Conservation (phyloP, 768 basidiomycete species). For the Jaapia argillacea region DNA sequence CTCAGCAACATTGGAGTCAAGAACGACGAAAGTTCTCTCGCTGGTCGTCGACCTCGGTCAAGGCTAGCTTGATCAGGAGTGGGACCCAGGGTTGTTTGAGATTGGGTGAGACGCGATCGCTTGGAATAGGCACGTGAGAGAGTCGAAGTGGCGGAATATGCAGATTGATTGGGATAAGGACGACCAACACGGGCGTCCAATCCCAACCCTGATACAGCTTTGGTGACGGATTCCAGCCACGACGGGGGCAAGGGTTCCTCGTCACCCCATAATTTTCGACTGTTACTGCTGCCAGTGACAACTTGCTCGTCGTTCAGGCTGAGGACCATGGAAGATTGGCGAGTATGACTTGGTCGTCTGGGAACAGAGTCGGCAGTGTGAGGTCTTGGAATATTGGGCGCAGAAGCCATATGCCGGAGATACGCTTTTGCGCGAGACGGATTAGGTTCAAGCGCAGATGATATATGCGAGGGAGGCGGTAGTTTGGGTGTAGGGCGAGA, state of each 20-base stretch:
- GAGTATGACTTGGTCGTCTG: not conserved
- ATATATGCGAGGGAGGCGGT: no score
- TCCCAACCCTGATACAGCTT: slow-evolving; percentile 45
- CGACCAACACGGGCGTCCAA: slow-evolving; percentile 38
- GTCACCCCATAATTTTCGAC: slow-evolving; percentile 22
- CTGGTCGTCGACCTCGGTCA: no score
- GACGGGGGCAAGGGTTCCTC: slow-evolving; percentile 44
- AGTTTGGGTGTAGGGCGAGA: no score
- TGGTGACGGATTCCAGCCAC: slow-evolving; percentile 68
- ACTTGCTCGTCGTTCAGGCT: slow-evolving; percentile 25
- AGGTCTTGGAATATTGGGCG: slow-evolving; percentile 29
- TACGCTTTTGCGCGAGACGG: slow-evolving; percentile 48
- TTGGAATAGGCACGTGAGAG: not conserved
- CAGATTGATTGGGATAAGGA: no score
- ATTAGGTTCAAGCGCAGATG: no score
- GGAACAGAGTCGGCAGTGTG: not conserved
- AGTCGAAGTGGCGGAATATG: not conserved
- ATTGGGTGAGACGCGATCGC: slow-evolving; percentile 12
- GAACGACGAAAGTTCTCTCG: slow-evolving; percentile 7
- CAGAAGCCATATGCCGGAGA: slow-evolving; percentile 67
- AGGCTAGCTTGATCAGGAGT: no score
- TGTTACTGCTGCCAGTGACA: no score
- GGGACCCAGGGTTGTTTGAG: slow-evolving; percentile 19
- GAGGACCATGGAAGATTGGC: slow-evolving; percentile 16
- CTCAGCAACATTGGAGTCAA: slow-evolving; percentile 7